Evolutionary conservation across 495 filamentous ascomycete genomes (phyloP).

Genomic region (Neurospora sp.): DNA sequence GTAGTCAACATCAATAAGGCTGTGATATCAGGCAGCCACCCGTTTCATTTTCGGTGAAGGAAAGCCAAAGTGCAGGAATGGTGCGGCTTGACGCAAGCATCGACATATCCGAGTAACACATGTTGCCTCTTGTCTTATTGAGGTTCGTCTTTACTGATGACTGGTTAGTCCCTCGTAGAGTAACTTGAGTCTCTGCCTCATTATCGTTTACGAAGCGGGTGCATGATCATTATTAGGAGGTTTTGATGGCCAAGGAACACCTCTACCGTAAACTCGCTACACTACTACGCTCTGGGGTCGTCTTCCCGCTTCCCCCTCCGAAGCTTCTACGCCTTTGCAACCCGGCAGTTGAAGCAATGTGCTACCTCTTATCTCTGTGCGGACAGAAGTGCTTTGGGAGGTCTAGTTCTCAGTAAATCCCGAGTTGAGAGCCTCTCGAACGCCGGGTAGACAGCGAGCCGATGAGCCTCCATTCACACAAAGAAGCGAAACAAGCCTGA

Average conservation of each 20-base stretch:
- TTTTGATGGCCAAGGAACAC: not conserved
- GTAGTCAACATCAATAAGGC: not conserved
- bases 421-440: not conserved
- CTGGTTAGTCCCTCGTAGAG: not conserved
- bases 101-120: not conserved
- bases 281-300: not conserved
- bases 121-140: not conserved
- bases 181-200: not conserved
- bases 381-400: not conserved
- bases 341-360: not conserved
- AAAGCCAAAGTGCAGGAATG: not conserved
- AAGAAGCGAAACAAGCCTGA: not conserved
- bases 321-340: not conserved
- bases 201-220: not conserved
- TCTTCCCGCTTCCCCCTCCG: not conserved
- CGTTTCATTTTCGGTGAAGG: not conserved
- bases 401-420: not conserved
- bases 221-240: not conserved
- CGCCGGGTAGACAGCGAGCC: not conserved
- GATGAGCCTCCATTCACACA: not conserved
- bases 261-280: not conserved
- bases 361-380: not conserved
- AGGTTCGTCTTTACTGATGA: not conserved
- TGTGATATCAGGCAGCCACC: not conserved
- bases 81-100: not conserved